A percentile compares a stretch with the other conserved stretches of the same genome.
These are phyloP conservation scores for Colletotrichum lupini DNA, from an alignment of 2,329 filamentous ascomycete species.

Conservation along the genomic window DNA sequence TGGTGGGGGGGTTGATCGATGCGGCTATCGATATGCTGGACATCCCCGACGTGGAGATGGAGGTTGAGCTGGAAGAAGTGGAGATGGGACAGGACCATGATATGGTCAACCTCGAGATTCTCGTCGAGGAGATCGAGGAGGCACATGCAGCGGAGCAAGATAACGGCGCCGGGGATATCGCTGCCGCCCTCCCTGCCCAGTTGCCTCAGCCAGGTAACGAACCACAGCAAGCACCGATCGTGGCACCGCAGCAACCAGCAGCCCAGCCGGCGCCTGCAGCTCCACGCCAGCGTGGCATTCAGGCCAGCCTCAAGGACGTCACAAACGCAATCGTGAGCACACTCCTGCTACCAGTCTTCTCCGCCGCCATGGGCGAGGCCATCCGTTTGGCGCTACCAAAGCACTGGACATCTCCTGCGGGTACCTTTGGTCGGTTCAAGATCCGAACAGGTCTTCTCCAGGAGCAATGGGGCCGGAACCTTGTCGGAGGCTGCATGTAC, in stretches of 20 bases:
- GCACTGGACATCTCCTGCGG: slow-evolving; percentile 66
- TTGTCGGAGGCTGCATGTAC: slow-evolving; percentile 89
- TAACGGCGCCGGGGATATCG: neutral
- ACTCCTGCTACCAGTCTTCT: slow-evolving; percentile 84
- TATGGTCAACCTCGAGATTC: neutral
- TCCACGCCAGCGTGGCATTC: slow-evolving; percentile 42
- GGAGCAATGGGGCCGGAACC: slow-evolving; percentile 86
- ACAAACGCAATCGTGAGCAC: slow-evolving; percentile 63
- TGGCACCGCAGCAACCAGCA: slow-evolving; percentile 22
- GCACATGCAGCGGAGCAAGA: slow-evolving; percentile 35
- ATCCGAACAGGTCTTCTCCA: slow-evolving; percentile 76
- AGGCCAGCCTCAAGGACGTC: slow-evolving; percentile 52
- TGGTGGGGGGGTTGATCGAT: slow-evolving; percentile 39
- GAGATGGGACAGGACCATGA: slow-evolving; percentile 51
- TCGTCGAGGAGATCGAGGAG: slow-evolving; percentile 49
- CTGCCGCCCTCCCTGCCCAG: neutral
- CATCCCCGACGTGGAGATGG: slow-evolving; percentile 39
- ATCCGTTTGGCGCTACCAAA: slow-evolving; percentile 76
- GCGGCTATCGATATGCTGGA: slow-evolving; percentile 38
- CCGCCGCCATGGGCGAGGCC: slow-evolving; percentile 80
- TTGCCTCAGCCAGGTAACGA: neutral
- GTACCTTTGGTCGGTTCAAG: slow-evolving; percentile 39
- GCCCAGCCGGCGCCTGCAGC: slow-evolving; percentile 35
- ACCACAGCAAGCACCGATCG: slow-evolving; percentile 41
- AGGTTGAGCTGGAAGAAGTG: slow-evolving; percentile 37